Conservation (phyloP, 106 monocot species). For the Platanthera guangdongensis region DNA sequence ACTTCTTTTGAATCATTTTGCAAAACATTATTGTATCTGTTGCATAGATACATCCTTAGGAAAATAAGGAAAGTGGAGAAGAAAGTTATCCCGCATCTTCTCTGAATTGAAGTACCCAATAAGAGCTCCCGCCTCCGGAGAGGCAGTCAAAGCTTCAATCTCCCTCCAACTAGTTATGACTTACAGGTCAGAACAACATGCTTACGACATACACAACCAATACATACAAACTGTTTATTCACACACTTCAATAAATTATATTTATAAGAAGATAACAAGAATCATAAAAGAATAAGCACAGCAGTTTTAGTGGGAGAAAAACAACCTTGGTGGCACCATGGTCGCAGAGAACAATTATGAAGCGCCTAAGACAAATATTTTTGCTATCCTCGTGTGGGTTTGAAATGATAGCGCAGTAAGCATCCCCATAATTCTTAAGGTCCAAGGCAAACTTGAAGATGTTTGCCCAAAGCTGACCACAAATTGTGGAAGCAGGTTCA, state of each 20-base stretch:
- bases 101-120: no score
- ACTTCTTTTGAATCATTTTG: no score
- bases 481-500: slow-evolving; percentile 43
- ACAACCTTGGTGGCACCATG: slow-evolving; percentile 65
- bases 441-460: slow-evolving; percentile 80
- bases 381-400: slow-evolving; percentile 96
- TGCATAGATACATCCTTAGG: no score
- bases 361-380: slow-evolving; percentile 70
- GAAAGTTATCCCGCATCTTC: no score
- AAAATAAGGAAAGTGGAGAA: no score
- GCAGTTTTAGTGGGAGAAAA: not conserved
- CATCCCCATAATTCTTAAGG: slow-evolving; percentile 62
- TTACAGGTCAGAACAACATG: not conserved
- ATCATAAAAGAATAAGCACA: not conserved
- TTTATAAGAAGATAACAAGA: not conserved
- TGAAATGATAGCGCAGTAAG: slow-evolving; percentile 88
- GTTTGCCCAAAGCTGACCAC: slow-evolving; percentile 76
- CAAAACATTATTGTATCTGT: no score
- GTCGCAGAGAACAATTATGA: slow-evolving; percentile 86
- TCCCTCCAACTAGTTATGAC: no score
- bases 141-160: no score
- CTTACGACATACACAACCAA: not conserved
- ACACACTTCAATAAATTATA: not conserved
- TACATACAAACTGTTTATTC: not conserved
- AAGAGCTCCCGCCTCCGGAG: no score